A percentile compares a stretch with the other conserved stretches of the same genome.
Evolutionary conservation across 1,284 basidiomycete species (phyloP).

Genomic region (Grifola frondosa): DNA sequence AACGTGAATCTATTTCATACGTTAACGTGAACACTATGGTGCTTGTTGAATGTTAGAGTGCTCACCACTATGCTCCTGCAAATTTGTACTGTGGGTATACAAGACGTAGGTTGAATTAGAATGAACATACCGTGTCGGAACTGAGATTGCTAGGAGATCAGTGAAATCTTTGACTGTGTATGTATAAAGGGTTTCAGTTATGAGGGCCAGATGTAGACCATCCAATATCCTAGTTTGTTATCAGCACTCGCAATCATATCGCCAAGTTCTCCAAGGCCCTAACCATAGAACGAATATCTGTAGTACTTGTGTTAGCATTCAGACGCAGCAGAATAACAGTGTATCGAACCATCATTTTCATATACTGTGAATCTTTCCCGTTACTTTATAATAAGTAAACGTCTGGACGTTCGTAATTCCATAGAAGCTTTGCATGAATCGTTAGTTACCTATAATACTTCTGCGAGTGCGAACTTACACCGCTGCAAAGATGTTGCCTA

Average conservation of each 20-base stretch:
- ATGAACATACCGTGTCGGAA: conserved; percentile 17
- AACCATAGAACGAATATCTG: conserved; percentile 20
- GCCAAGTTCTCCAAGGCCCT: too few relatives aligned
- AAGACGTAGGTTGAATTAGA: too few relatives aligned
- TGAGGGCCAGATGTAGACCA: conserved; percentile 16
- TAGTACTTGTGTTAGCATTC: too few relatives aligned
- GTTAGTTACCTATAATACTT: too few relatives aligned
- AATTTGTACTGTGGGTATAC: too few relatives aligned
- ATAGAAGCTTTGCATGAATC: conserved; percentile 22
- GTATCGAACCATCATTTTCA: conserved; percentile 23
- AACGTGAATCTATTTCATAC: conserved; percentile 16
- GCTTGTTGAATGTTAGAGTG: too few relatives aligned
- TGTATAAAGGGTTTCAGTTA: conserved; percentile 18
- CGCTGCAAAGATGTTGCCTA: conserved; percentile 9
- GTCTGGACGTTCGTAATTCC: conserved; percentile 26
- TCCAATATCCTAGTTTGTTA: conserved; percentile 14
- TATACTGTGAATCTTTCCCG: conserved; percentile 14
- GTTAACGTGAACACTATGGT: too few relatives aligned
- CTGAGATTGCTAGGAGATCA: conserved; percentile 7
- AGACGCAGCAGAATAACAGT: too few relatives aligned
- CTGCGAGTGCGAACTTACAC: neutral
- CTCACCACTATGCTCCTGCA: conserved; percentile 20
- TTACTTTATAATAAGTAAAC: conserved; percentile 23
- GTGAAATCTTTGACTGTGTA: conserved; percentile 19
- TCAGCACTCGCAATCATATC: too few relatives aligned